Percentiles rank a stretch among this genome's conserved stretches.
These are phyloP conservation scores for Poronia punctata DNA, from an alignment of 495 filamentous ascomycete genomes.

Conservation along the genomic window DNA sequence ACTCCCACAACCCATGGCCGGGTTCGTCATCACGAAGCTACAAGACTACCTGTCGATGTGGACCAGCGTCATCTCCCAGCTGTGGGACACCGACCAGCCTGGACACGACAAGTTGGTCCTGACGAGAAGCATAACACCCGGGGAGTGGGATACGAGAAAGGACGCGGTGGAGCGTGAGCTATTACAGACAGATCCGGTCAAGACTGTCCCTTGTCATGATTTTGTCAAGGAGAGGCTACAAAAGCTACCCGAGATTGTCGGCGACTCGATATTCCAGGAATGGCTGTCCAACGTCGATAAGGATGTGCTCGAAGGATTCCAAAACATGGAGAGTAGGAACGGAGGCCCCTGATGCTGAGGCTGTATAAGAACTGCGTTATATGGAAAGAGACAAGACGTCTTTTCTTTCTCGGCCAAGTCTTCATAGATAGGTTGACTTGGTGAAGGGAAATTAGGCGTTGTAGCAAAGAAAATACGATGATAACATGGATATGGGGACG, in stretches of 20 bases:
- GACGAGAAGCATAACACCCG: slow-evolving; percentile 58
- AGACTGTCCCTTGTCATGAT: slow-evolving; percentile 58
- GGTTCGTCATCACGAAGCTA: slow-evolving; percentile 36
- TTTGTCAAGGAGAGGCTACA: slow-evolving; percentile 64
- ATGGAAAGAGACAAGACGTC: too few species aligned
- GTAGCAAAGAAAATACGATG: too few species aligned
- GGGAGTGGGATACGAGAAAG: slow-evolving; percentile 64
- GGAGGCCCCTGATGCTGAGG: neutral
- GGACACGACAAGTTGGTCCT: slow-evolving; percentile 49
- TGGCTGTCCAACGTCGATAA: slow-evolving; percentile 86
- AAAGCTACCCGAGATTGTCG: slow-evolving; percentile 63
- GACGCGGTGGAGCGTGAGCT: slow-evolving; percentile 42
- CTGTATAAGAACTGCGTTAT: too few species aligned
- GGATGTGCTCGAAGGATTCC: slow-evolving; percentile 67
- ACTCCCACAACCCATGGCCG: slow-evolving; percentile 46
- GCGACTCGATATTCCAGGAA: slow-evolving; percentile 63
- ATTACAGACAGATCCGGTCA: slow-evolving; percentile 58
- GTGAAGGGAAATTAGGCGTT: too few species aligned
- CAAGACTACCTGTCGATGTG: slow-evolving; percentile 51
- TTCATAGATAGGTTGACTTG: too few species aligned
- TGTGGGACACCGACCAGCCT: slow-evolving; percentile 23
- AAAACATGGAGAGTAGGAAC: slow-evolving; percentile 8
- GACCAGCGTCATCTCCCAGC: slow-evolving; percentile 38
- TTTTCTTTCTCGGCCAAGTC: too few species aligned
- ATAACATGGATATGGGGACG: too few species aligned